A percentile compares a stretch with the other conserved stretches of the same genome.
phyloP scores from a whole-genome alignment of 257 asterid genomes.

The Misopates orontium region DNA sequence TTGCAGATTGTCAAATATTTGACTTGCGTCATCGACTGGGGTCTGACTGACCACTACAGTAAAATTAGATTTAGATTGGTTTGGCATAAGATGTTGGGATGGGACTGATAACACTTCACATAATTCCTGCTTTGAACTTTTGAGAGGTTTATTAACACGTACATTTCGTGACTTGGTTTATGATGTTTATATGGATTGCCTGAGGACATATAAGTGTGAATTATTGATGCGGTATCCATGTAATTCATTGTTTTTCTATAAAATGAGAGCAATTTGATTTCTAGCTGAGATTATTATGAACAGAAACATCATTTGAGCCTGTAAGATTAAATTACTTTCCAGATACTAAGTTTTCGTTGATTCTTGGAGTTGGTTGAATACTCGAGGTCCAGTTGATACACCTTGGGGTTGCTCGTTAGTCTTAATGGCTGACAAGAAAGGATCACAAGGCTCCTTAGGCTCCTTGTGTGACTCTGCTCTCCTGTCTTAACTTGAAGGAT shows the following conservation, averaged over 20 bases:
- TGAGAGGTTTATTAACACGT: not conserved
- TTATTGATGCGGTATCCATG: not conserved
- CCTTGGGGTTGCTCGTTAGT: constrained; percentile 9
- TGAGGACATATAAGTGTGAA: constrained; percentile 3
- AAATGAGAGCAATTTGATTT: constrained; percentile 12
- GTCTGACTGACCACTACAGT: constrained; percentile 4
- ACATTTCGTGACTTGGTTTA: not conserved
- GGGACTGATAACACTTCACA: constrained; percentile 7
- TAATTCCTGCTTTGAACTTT: constrained; percentile 17
- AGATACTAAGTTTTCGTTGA: not conserved
- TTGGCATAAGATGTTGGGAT: constrained; percentile 18
- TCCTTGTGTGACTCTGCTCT: not conserved
- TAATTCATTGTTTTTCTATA: not conserved
- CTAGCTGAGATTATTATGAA: constrained; percentile 6
- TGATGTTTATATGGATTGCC: constrained; percentile 1
- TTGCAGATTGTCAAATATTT: constrained; percentile 11
- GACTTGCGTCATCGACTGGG: constrained; percentile 3
- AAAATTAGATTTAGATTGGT: constrained; percentile 5
- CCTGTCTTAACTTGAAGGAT: too few relatives aligned
- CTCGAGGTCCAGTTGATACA: constrained; percentile 15
- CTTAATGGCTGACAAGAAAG: not conserved
- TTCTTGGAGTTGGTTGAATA: constrained; percentile 18
- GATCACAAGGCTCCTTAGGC: constrained; percentile 2
- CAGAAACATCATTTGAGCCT: not conserved
- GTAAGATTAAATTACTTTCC: not conserved